These are phyloP conservation scores for Mortierella hygrophila DNA, from an alignment of 192 early-diverging fungal species.

Conservation along the genomic window DNA sequence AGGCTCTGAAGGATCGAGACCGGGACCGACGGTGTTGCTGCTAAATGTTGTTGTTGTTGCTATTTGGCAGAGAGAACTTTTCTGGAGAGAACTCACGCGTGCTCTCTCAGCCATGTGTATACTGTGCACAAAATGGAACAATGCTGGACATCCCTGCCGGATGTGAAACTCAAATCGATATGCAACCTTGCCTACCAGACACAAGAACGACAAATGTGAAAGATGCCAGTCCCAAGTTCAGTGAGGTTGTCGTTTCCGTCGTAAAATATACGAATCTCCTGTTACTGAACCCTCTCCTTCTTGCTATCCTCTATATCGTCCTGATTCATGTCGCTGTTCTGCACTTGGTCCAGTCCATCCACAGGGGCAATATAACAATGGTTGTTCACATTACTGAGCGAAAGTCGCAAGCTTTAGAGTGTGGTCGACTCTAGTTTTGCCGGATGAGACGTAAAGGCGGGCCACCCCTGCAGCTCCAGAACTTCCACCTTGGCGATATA, in stretches of 20 bases:
- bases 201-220: neutral
- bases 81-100: neutral
- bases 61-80: neutral
- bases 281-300: neutral
- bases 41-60: neutral
- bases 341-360: neutral
- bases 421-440: neutral
- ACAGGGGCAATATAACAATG: neutral
- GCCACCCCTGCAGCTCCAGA: neutral
- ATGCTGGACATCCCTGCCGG: neutral
- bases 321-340: too few species aligned
- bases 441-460: neutral
- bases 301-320: neutral
- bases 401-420: neutral
- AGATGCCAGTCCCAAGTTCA: neutral
- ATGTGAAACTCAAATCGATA: neutral
- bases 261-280: neutral
- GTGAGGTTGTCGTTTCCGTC: neutral
- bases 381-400: too few species aligned
- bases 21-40: neutral
- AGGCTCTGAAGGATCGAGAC: too few species aligned
- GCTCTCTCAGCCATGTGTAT: neutral
- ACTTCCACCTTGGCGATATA: neutral
- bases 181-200: neutral
- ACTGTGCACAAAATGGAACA: neutral